Percentiles rank a stretch among this genome's conserved stretches.
Evolutionary conservation across 2,329 filamentous ascomycete species (phyloP).

Genomic region (Verticillium albo-atrum): DNA sequence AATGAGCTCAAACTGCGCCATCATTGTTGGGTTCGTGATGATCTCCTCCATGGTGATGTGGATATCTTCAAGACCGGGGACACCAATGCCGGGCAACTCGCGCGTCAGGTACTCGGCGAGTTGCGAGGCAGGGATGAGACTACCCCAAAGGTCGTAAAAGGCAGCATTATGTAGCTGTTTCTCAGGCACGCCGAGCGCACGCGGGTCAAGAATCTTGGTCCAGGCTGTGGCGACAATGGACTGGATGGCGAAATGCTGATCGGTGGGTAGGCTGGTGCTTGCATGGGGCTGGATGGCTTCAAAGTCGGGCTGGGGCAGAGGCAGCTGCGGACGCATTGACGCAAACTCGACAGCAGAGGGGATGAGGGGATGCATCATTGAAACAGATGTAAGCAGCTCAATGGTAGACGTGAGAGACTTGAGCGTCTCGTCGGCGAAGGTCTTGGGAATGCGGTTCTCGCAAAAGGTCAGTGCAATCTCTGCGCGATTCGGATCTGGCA

Average conservation of each 20-base stretch:
- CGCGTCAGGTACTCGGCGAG: slow-evolving; percentile 40
- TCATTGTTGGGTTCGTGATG: slow-evolving; percentile 45
- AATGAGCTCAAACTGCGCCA: slow-evolving; percentile 41
- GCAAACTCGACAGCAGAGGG: slow-evolving; percentile 38
- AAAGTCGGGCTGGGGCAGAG: slow-evolving; percentile 25
- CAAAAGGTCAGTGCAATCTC: slow-evolving; percentile 42
- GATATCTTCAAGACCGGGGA: slow-evolving; percentile 32
- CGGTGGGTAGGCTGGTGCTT: slow-evolving; percentile 25
- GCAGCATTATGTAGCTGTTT: slow-evolving; percentile 37
- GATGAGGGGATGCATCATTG: slow-evolving; percentile 40
- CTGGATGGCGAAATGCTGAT: slow-evolving; percentile 36
- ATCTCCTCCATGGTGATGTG: slow-evolving; percentile 42
- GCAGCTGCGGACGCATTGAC: slow-evolving; percentile 33
- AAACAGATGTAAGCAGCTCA: slow-evolving; percentile 39
- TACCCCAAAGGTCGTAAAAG: slow-evolving; percentile 48
- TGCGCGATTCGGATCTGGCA: slow-evolving; percentile 28
- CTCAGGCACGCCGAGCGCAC: slow-evolving; percentile 32
- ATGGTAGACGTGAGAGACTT: slow-evolving; percentile 40
- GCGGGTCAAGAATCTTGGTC: slow-evolving; percentile 37
- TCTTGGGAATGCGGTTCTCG: slow-evolving; percentile 33
- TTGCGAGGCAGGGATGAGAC: slow-evolving; percentile 42
- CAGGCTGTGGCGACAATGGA: slow-evolving; percentile 37
- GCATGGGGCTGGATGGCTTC: slow-evolving; percentile 16
- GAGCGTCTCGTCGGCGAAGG: slow-evolving; percentile 40
- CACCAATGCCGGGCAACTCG: slow-evolving; percentile 29